Evolutionary conservation across 2,329 filamentous ascomycete genomes (phyloP).

Genomic region (Pseudogymnoascus sp.): DNA sequence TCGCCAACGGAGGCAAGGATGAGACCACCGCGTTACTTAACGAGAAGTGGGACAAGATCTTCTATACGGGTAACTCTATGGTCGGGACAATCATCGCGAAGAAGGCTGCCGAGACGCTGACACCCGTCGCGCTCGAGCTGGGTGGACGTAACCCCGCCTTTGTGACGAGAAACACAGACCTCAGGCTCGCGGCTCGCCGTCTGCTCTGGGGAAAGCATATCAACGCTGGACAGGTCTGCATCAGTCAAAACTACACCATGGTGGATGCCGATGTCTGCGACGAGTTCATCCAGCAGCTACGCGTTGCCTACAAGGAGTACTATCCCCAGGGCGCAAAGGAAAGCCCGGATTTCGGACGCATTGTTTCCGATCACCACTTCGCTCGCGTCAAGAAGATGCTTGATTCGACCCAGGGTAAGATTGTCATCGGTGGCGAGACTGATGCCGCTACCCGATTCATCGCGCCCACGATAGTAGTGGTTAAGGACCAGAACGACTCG

Average conservation of each 20-base stretch:
- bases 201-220: slow-evolving; percentile 83
- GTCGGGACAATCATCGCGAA: slow-evolving; percentile 84
- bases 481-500: slow-evolving; percentile 66
- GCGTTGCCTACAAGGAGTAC: slow-evolving; percentile 64
- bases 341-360: slow-evolving; percentile 71
- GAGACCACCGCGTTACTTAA: slow-evolving; percentile 78
- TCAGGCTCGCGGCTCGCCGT: slow-evolving; percentile 71
- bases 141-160: slow-evolving; percentile 90
- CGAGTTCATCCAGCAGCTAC: slow-evolving; percentile 66
- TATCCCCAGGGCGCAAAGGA: slow-evolving; percentile 73
- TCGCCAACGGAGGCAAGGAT: slow-evolving; percentile 72
- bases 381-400: slow-evolving; percentile 82
- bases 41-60: slow-evolving; percentile 95
- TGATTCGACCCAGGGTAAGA: slow-evolving; percentile 73
- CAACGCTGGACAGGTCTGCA: slow-evolving; percentile 85
- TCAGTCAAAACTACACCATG: slow-evolving; percentile 87
- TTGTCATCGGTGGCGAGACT: slow-evolving; percentile 77
- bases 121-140: slow-evolving; percentile 81
- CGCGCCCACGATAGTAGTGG: slow-evolving; percentile 84
- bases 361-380: slow-evolving; percentile 76
- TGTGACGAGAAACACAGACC: slow-evolving; percentile 74
- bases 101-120: slow-evolving; percentile 82
- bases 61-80: slow-evolving; percentile 75
- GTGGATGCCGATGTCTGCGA: slow-evolving; percentile 68
- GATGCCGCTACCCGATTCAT: slow-evolving; percentile 78